phyloP scores from a whole-genome alignment of 139 green algal genomes.

The Micractinium conductrix region DNA sequence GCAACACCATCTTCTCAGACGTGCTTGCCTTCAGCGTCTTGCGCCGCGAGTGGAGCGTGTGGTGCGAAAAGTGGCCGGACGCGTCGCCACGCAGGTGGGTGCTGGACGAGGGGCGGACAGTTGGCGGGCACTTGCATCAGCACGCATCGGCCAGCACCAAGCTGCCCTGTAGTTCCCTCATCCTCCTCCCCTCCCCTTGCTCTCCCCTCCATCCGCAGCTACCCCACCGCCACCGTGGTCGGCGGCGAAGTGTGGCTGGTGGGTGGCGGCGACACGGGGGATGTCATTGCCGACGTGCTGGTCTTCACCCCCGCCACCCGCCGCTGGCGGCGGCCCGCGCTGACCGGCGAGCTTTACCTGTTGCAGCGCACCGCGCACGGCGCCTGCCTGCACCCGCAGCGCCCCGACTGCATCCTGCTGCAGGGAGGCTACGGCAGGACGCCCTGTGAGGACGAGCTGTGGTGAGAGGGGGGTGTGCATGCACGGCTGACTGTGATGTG shows the following conservation, averaged over 20 bases:
- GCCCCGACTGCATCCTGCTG: slow-evolving; percentile 17
- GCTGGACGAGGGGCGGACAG: not conserved
- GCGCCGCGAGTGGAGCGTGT: slow-evolving; percentile 1
- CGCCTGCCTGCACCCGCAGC: slow-evolving; percentile 32
- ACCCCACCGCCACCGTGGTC: slow-evolving; percentile 40
- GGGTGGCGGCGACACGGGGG: slow-evolving; percentile 10
- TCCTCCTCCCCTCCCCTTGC: no score
- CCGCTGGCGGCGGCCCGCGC: not conserved
- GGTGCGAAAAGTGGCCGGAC: slow-evolving; percentile 10
- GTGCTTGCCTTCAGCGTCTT: not conserved
- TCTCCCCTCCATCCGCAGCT: slow-evolving; percentile 6
- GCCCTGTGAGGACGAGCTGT: not conserved
- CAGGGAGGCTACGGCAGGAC: slow-evolving; percentile 36
- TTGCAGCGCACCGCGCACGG: slow-evolving; percentile 38
- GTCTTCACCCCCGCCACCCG: slow-evolving; percentile 4
- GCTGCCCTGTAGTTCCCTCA: not conserved
- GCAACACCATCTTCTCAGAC: not conserved
- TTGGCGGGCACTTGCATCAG: not conserved
- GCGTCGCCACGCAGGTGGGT: slow-evolving; percentile 7
- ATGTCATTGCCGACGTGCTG: not conserved
- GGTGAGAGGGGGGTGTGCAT: not conserved
- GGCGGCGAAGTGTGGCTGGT: slow-evolving; percentile 38
- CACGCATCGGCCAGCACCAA: no score
- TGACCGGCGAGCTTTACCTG: slow-evolving; percentile 22
- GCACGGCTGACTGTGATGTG: not conserved